Base-by-base conservation (phyloP, 352 stramenopile species). In the Pythium sukuiense region DNA sequence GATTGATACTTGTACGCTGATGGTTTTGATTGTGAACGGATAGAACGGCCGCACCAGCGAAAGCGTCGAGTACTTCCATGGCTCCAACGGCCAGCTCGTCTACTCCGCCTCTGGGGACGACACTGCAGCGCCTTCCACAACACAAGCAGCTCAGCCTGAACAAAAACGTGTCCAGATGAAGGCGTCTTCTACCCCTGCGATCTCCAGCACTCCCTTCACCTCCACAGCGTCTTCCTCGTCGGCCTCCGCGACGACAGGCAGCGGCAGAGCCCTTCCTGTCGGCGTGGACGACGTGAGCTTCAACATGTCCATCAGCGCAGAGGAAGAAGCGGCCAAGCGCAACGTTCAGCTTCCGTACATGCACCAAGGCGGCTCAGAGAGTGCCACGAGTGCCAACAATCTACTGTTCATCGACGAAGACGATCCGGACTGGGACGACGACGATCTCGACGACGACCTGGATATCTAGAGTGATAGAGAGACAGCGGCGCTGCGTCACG, bases 381-480 rank as follows among this genome's bases (percentile, higher is more conserved):
- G 16, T 13, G 20, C 13, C 24, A 35, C 55, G 14, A 61, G 18
- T 14, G 24, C 48, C 18, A 79, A 70, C 43, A 72, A 73, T 11
- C 52, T 91, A 39, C 83, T 93, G 39, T 90, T 88, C 61, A 93
- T 93, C 59, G 85, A 93, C 33, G 78, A 91, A 46, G 85, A 92
- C 54, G 85, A 92, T 60, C 85, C 81, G 14, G 85, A 93, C 71
- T 93, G 69, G 62, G 76, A 83, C 60, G 76, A 83, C 66, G 76
- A 83, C 55, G 76, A 83, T 35, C 55, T 83, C 18, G 76, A 83
- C 62, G 76, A 83, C 56, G 76, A 83, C 33, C 57, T 83, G 18
- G 76, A 80, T 60, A 76, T 83, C 30, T 83, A 71, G 57, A 39
- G 45, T 6, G 18, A 14, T 43, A 30, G 43, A 16, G 43, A 39